Evolutionary conservation across 192 early-diverging fungal genomes (phyloP).

Genomic region (Backusella mclennaniae): DNA sequence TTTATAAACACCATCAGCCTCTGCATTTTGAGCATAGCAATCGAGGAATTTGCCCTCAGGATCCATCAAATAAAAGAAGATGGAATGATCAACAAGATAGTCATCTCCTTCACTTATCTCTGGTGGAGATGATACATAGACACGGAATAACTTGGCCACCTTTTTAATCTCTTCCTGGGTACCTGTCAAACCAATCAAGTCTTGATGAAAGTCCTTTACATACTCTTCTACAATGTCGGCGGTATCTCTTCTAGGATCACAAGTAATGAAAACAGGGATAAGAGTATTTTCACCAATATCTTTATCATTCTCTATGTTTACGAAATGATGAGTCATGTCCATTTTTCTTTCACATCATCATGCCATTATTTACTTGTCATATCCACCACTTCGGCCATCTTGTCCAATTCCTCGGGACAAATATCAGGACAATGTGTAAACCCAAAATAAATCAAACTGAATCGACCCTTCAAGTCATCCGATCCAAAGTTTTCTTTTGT

Average conservation of each 20-base stretch:
- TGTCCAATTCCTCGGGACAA: slow-evolving; percentile 97
- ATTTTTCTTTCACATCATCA: not conserved
- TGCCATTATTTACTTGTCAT: slow-evolving; percentile 53
- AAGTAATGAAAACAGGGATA: slow-evolving; percentile 91
- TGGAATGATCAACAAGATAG: slow-evolving; percentile 97
- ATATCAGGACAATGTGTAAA: slow-evolving; percentile 99
- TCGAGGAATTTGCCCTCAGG: slow-evolving; percentile 88
- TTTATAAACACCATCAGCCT: slow-evolving; percentile 54
- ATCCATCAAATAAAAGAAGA: slow-evolving; percentile 96
- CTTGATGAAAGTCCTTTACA: slow-evolving; percentile 86
- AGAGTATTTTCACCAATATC: slow-evolving; percentile 44
- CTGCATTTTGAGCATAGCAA: slow-evolving; percentile 82
- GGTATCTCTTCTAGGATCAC: slow-evolving; percentile 94
- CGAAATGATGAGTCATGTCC: not conserved
- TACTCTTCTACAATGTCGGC: slow-evolving; percentile 76
- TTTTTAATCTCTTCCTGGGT: slow-evolving; percentile 77
- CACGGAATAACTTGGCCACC: slow-evolving; percentile 86
- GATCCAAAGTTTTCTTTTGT: slow-evolving; percentile 71
- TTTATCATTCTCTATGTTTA: slow-evolving; percentile 1
- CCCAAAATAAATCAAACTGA: slow-evolving; percentile 95
- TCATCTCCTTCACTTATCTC: slow-evolving; percentile 73
- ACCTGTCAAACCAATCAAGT: slow-evolving; percentile 92
- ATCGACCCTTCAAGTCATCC: slow-evolving; percentile 80
- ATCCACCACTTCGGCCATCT: slow-evolving; percentile 88
- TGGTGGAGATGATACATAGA: slow-evolving; percentile 93